phyloP scores from a whole-genome alignment of 495 filamentous ascomycete species.

The Xanthoparmelia taractica region DNA sequence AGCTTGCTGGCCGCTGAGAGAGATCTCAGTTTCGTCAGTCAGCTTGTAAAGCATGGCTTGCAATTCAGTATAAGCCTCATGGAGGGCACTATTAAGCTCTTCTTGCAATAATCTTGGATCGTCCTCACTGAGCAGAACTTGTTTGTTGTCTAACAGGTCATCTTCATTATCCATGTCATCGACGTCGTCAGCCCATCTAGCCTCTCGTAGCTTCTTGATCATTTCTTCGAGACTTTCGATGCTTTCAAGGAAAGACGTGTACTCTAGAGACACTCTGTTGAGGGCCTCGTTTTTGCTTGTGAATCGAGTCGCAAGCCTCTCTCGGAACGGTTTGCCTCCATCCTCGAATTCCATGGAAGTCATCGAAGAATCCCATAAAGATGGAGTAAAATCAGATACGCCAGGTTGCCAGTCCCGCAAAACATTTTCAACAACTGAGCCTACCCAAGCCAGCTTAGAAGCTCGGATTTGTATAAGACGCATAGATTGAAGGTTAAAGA shows the following conservation, averaged over 20 bases:
- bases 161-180: constrained; percentile 69
- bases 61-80: constrained; percentile 50
- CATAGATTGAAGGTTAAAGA: constrained; percentile 58
- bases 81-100: constrained; percentile 50
- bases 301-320: constrained; percentile 42
- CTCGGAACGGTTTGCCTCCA: constrained; percentile 50
- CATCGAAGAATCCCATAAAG: constrained; percentile 56
- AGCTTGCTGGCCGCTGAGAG: constrained; percentile 48
- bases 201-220: constrained; percentile 57
- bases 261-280: constrained; percentile 48
- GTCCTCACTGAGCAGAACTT: constrained; percentile 57
- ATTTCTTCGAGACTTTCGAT: constrained; percentile 53
- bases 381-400: constrained; percentile 39
- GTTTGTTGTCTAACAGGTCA: constrained; percentile 46
- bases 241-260: constrained; percentile 58
- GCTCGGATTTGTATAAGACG: constrained; percentile 52
- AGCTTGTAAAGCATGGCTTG: constrained; percentile 45
- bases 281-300: constrained; percentile 63
- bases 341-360: constrained; percentile 44
- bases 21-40: constrained; percentile 38
- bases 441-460: constrained; percentile 47
- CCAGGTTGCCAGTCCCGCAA: constrained; percentile 47
- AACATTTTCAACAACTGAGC: constrained; percentile 38
- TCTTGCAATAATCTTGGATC: constrained; percentile 61
- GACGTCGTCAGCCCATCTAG: constrained; percentile 69